Evolutionary conservation across 306 rosid species (phyloP).

Genomic region (Cyamopsis tetragonoloba): DNA sequence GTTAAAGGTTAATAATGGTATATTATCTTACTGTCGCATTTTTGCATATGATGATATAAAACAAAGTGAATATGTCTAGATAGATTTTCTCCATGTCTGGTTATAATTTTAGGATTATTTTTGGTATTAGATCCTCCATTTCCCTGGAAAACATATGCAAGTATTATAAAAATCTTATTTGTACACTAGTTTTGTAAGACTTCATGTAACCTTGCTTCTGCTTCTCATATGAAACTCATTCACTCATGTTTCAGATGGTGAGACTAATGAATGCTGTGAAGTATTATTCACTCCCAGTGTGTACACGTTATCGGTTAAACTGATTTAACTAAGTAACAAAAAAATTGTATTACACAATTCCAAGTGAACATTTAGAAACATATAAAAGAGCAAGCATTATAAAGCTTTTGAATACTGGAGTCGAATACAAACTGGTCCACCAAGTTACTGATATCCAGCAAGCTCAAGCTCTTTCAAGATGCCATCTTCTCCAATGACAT

Average conservation of each 20-base stretch:
- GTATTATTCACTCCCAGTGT: constrained; percentile 2
- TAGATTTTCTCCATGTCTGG: neutral
- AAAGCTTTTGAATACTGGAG: neutral
- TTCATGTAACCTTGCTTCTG: neutral
- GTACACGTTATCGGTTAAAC: neutral
- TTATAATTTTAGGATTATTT: no score
- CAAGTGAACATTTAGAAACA: constrained; percentile 12
- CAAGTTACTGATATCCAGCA: constrained; percentile 91
- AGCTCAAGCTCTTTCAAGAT: constrained; percentile 98
- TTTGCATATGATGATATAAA: neutral
- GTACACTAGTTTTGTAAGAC: neutral
- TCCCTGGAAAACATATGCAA: neutral
- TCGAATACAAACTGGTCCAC: constrained; percentile 76
- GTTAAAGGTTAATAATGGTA: neutral
- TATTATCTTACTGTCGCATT: neutral
- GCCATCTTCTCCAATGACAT: constrained; percentile 98
- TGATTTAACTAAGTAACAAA: neutral
- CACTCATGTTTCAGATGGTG: neutral
- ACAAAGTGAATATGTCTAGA: neutral
- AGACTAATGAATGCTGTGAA: neutral
- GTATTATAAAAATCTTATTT: neutral
- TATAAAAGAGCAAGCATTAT: neutral
- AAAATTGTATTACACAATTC: neutral
- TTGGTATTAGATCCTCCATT: constrained; percentile 5
- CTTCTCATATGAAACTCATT: neutral